Base-by-base conservation (phyloP, 495 filamentous ascomycete genomes). In the Penicillium verhagenii region DNA sequence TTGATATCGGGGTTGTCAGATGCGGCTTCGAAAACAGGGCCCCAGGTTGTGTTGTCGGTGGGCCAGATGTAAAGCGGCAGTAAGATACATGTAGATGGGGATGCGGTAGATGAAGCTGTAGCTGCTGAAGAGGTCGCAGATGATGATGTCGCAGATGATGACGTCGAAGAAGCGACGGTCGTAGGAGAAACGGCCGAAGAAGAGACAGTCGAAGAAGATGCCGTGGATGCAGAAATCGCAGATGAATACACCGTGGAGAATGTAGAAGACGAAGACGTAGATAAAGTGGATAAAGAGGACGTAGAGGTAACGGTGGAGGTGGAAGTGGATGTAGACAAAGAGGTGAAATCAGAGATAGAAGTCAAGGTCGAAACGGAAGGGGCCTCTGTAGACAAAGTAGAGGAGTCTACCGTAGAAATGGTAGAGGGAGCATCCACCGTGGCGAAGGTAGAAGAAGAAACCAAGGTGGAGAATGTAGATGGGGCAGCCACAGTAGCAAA, bases 41-140 rank as follows among this genome's bases (percentile, higher is more conserved):
- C 43, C 80, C 81, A 83, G 42, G 68, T 67, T n/a, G 57, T 60
- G 23, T 58, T 59, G n/a, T 42, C 46, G 6, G 53, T 58, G 1
- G 80, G 81, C 61, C 76, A 81, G 33, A 70, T 50, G 59, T 82
- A 83, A 18, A 84, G 66, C 2, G 81, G 79, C 20, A 81, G 60
- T 25, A 82, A 55, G 25, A 82, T 58, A 24, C 67, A 31, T 2
- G 50, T 53, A 11, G 50, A 44, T 31, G 28, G 28, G 28, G 28
- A 31, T 16, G 14, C 33, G 3, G 33, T 35, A 6, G 33, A 35
- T 35, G 33, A 35, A 35, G 33, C 33, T 2, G 33, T 35, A 13
- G 33, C 13, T n/a, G 33, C 14, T n/a, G 33, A 35, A 5, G 33
- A 72, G 16, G 68, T 70, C 2, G 69, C 53, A 26, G 42, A 33